phyloP scores from a whole-genome alignment of 257 asterid genomes.

The Nicotiana otophora region DNA sequence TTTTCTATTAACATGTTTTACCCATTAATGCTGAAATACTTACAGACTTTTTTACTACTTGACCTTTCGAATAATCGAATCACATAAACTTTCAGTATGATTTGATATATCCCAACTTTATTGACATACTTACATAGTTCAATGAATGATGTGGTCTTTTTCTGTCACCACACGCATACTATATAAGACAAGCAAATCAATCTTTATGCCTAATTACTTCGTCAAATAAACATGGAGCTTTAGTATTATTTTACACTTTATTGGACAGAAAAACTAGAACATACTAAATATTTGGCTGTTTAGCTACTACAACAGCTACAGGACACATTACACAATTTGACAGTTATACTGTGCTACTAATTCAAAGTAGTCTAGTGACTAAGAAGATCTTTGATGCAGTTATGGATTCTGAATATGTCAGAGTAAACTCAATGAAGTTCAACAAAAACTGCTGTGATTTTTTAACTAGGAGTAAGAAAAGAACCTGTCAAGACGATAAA shows the following conservation, averaged over 20 bases:
- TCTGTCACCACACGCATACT: not conserved
- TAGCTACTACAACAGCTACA: not conserved
- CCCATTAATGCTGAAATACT: not conserved
- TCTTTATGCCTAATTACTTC: not conserved
- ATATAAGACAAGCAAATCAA: not conserved
- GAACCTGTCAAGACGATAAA: conserved; percentile 97
- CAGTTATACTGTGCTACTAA: not conserved
- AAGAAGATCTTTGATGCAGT: not conserved
- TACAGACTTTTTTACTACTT: not conserved
- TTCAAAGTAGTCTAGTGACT: not conserved
- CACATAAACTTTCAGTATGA: not conserved
- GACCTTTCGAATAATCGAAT: not conserved
- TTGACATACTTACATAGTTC: not conserved
- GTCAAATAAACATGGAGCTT: not conserved
- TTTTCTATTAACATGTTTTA: not conserved
- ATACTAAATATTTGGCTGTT: not conserved
- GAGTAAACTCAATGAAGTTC: not conserved
- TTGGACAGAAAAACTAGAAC: not conserved
- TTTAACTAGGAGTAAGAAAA: not conserved
- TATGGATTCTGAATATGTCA: not conserved
- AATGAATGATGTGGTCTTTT: not conserved
- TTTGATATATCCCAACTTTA: not conserved
- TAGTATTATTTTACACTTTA: not conserved
- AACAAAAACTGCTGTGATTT: not conserved
- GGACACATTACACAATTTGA: not conserved